phyloP scores from a whole-genome alignment of 1,139 yeast species.

The Hansenula sp. region DNA sequence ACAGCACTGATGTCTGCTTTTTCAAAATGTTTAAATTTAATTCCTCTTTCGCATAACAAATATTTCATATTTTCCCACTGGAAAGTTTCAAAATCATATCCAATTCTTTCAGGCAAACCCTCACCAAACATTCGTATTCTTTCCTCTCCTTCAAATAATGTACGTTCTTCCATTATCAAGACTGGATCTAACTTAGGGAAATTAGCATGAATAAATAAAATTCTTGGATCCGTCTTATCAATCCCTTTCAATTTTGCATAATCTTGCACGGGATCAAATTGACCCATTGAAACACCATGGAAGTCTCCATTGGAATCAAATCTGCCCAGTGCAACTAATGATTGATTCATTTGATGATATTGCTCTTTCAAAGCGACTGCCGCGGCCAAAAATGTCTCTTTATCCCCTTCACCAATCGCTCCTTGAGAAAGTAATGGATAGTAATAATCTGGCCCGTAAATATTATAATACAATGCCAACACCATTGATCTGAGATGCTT shows the following conservation, averaged over 20 bases:
- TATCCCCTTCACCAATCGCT: slow-evolving; percentile 81
- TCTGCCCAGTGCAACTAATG: slow-evolving; percentile 45
- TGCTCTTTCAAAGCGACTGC: slow-evolving; percentile 54
- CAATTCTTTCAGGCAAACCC: slow-evolving; percentile 45
- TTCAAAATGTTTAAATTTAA: slow-evolving; percentile 40
- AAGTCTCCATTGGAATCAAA: slow-evolving; percentile 36
- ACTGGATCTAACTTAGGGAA: slow-evolving; percentile 56
- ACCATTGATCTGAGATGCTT: slow-evolving; percentile 58
- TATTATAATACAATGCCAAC: slow-evolving; percentile 66
- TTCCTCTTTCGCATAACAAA: slow-evolving; percentile 49
- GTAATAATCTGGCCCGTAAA: slow-evolving; percentile 49
- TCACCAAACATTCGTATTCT: slow-evolving; percentile 51
- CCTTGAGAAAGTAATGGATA: slow-evolving; percentile 66
- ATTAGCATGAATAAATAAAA: slow-evolving; percentile 54
- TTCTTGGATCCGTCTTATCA: slow-evolving; percentile 28
- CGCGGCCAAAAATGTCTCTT: slow-evolving; percentile 78
- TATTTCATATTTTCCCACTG: slow-evolving; percentile 60
- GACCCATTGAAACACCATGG: slow-evolving; percentile 65
- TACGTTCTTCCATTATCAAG: neutral
- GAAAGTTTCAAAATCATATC: slow-evolving; percentile 56
- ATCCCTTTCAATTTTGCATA: slow-evolving; percentile 24
- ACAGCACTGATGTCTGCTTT: slow-evolving; percentile 16
- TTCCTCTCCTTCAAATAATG: neutral
- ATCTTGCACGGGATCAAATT: slow-evolving; percentile 58
- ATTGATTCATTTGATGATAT: slow-evolving; percentile 58